phyloP scores from a whole-genome alignment of 345 rosid species.

The Laguncularia racemosa region DNA sequence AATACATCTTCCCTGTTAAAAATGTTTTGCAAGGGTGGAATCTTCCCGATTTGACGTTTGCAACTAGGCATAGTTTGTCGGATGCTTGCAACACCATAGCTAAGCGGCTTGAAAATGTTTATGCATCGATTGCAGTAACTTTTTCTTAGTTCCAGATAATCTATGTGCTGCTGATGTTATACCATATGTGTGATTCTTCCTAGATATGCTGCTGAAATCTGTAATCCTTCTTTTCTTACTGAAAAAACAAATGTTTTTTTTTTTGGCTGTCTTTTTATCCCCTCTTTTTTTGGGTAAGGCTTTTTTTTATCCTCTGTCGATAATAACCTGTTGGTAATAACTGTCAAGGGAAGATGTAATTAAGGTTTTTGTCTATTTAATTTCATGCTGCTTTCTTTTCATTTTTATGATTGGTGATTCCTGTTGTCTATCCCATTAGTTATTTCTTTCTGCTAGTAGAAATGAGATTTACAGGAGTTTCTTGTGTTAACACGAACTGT shows the following conservation, averaged over 20 bases:
- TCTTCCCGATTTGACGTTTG: constrained; percentile 94
- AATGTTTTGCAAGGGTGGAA: constrained; percentile 72
- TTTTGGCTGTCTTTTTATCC: too few species aligned
- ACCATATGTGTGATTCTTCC: background rate
- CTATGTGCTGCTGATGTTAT: background rate
- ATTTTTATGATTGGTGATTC: too few species aligned
- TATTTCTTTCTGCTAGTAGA: background rate
- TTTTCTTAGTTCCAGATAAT: background rate
- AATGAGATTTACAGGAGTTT: background rate
- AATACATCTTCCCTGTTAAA: background rate
- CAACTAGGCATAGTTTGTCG: constrained; percentile 75
- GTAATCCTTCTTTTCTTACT: background rate
- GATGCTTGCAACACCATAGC: constrained; percentile 75
- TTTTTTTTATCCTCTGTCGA: too few species aligned
- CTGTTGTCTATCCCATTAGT: background rate
- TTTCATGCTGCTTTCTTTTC: too few species aligned
- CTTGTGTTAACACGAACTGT: background rate
- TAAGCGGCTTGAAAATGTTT: constrained; percentile 68
- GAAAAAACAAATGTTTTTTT: too few species aligned
- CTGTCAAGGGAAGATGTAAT: too few species aligned
- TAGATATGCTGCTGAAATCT: background rate
- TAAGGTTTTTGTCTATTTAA: too few species aligned
- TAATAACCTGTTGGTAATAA: too few species aligned
- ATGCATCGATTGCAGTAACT: constrained; percentile 61
- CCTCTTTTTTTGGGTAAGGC: too few species aligned